Percentiles rank a stretch among this genome's conserved stretches.
phyloP scores from a whole-genome alignment of 2,329 filamentous ascomycete genomes.

The Penicillium psychrosexuale region DNA sequence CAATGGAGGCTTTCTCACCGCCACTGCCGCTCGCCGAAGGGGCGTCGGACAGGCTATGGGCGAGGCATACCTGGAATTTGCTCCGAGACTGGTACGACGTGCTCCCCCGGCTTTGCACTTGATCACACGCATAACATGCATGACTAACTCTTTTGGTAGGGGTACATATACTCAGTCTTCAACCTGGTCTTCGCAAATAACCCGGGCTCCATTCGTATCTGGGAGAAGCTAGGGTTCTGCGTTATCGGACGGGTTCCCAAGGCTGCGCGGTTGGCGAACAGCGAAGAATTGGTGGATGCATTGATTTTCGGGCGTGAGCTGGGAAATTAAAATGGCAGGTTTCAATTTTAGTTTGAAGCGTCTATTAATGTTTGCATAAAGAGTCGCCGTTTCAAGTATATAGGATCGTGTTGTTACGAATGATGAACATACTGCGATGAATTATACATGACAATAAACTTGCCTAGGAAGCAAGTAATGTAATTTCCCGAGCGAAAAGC shows the following conservation, averaged over 20 bases:
- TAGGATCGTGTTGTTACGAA: neutral
- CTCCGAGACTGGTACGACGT: constrained; percentile 34
- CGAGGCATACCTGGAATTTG: constrained; percentile 37
- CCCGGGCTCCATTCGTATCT: constrained; percentile 38
- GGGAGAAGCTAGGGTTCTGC: constrained; percentile 38
- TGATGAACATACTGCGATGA: neutral
- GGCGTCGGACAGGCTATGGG: constrained; percentile 39
- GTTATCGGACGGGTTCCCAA: constrained; percentile 39
- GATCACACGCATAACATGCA: too few relatives aligned
- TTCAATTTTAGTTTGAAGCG: neutral
- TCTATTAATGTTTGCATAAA: neutral
- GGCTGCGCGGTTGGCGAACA: constrained; percentile 36
- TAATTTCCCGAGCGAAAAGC: constrained; percentile 1
- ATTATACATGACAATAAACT: neutral
- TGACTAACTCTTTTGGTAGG: constrained; percentile 22
- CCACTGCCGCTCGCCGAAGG: constrained; percentile 30
- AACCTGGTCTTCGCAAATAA: constrained; percentile 43
- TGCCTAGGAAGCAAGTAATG: neutral
- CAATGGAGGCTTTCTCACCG: constrained; percentile 40
- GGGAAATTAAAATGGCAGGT: constrained; percentile 13
- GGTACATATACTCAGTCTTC: constrained; percentile 43
- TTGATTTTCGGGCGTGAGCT: constrained; percentile 38
- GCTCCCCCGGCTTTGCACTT: neutral
- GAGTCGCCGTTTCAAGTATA: neutral
- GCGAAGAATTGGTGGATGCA: constrained; percentile 38